Conservation (phyloP, 768 basidiomycete genomes). For the Erythrobasidium yunnanense region DNA sequence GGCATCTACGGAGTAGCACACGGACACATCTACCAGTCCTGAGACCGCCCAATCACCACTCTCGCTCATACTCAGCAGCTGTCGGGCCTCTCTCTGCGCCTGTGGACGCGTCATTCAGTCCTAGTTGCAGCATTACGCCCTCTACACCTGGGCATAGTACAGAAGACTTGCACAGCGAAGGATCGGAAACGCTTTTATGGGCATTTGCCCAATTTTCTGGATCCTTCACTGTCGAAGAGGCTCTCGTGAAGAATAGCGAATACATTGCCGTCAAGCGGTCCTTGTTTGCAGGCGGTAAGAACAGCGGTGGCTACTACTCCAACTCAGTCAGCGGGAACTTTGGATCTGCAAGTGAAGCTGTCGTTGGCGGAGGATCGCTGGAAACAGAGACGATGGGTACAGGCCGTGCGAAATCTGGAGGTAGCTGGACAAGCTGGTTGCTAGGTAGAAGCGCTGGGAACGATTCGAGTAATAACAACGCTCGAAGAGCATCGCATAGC, state of each 20-base stretch:
- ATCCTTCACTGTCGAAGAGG: slow-evolving; percentile 49
- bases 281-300: slow-evolving; percentile 29
- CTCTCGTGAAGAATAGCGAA: slow-evolving; percentile 37
- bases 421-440: slow-evolving; percentile 36
- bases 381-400: slow-evolving; percentile 21
- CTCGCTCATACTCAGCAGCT: not conserved
- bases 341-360: not conserved
- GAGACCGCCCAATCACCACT: not conserved
- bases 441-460: slow-evolving; percentile 33
- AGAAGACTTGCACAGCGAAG: slow-evolving; percentile 34
- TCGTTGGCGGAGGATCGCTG: slow-evolving; percentile 35
- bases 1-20: not conserved
- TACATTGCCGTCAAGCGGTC: slow-evolving; percentile 36
- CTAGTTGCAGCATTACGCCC: no score
- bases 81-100: not conserved
- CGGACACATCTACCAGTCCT: not conserved
- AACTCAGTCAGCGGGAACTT: not conserved
- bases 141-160: not conserved
- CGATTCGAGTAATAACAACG: not conserved
- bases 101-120: no score
- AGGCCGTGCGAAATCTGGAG: not conserved
- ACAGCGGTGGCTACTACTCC: slow-evolving; percentile 13
- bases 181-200: slow-evolving; percentile 64
- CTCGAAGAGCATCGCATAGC: not conserved
- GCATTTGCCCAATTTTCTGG: slow-evolving; percentile 73